Evolutionary conservation across 805 yeast genomes (phyloP).

Genomic region (Torulaspora franciscae): DNA sequence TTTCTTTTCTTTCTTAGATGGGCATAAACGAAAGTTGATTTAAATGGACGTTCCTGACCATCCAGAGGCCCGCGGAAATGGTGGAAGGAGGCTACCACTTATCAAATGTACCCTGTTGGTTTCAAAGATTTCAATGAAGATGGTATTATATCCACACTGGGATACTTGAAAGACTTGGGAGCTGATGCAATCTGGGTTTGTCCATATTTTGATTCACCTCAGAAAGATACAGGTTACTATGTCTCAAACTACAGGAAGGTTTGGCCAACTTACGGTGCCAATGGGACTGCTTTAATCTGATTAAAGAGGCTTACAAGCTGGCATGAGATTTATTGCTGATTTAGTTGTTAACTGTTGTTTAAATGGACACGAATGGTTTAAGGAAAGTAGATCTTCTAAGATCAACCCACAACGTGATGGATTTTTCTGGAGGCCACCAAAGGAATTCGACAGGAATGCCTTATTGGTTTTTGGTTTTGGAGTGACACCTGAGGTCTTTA

Average conservation of each 20-base stretch:
- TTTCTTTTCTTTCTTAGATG: too few species aligned
- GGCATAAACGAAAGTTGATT: too few species aligned
- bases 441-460: conserved; percentile 43
- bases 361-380: conserved; percentile 52
- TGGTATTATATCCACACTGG: conserved; percentile 49
- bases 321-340: conserved; percentile 49
- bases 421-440: conserved; percentile 53
- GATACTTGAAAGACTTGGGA: conserved; percentile 47
- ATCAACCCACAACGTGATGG: conserved; percentile 55
- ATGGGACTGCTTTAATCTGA: conserved; percentile 48
- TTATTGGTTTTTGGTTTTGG: conserved; percentile 54
- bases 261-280: conserved; percentile 50
- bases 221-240: conserved; percentile 61
- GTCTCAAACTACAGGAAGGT: conserved; percentile 52
- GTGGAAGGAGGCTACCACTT: conserved; percentile 56
- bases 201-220: conserved; percentile 56
- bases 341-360: conserved; percentile 58
- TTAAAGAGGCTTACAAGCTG: conserved; percentile 43
- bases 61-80: conserved; percentile 26
- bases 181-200: conserved; percentile 54
- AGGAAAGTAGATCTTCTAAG: conserved; percentile 48
- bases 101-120: conserved; percentile 59
- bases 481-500: conserved; percentile 52
- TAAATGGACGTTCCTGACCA: conserved; percentile 5
- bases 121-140: conserved; percentile 56